Evolutionary conservation across 352 stramenopile genomes (phyloP), one percentile per base, ranked within the genome.

Genomic region (Globisporangium middletonii): DNA sequence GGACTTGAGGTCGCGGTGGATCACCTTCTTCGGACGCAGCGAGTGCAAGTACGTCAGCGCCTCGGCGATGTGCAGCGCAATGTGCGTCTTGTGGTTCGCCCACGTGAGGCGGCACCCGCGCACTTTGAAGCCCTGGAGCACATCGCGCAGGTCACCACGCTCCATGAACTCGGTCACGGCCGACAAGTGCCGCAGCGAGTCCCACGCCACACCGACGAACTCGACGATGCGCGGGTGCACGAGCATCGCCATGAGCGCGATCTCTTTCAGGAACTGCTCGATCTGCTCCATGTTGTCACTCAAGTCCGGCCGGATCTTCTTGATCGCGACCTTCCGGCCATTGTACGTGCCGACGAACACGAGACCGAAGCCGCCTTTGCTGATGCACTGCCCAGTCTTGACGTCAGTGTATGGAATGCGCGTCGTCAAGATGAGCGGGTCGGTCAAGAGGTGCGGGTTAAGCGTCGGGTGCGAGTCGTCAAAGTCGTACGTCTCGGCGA

Each of bases 91-190:
- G 55, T 84, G 64, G 3, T 57, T 68, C 6, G 71, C 66, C 75
- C 73, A 88, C 46, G 65, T 84, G 13, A 82, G 44, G 6, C 59
- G 59, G 7, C 53, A 73, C 53, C 77, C 77, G 9, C 69, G 67
- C 42, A 74, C 50, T 50, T 84, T 74, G 60, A 76, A 79, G 16
- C 59, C 68, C 4, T 69, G 69, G 44, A 91, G 55, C 23, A 91
- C 72, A 15, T 83, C 76, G 4, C 78, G 78, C 16, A 91, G 56
- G 50, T 91, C 79, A 2, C 80, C 80, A 46, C 71, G 72, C 16
- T 88, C 78, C 80, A 91, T 88, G 54, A 83, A 85, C 65, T 91
- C 80, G 7, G 73, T 87, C 41, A 90, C 76, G 5, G 73, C 71
- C 4, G 64, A 74, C 0, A 90, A 50, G 47, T 88, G 80, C 8